Evolutionary conservation across 2,329 filamentous ascomycete species (phyloP).

Genomic region (Iodosphaeria phyllophila): DNA sequence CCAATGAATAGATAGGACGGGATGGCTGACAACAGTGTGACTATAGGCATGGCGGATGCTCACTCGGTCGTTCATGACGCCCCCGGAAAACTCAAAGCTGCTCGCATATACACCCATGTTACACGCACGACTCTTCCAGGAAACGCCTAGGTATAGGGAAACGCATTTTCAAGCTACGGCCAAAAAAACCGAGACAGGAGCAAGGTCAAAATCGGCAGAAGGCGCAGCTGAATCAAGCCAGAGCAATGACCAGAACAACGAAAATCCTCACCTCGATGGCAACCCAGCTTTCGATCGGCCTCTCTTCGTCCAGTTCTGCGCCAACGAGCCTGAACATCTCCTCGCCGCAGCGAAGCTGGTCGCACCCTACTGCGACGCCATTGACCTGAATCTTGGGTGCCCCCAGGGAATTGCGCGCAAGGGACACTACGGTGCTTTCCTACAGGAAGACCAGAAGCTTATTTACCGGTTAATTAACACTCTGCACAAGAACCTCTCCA

Average conservation of each 20-base stretch:
- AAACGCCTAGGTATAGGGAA: conserved; percentile 57
- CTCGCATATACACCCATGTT: conserved; percentile 94
- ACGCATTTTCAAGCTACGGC: conserved; percentile 59
- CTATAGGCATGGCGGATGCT: conserved; percentile 85
- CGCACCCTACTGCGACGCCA: conserved; percentile 78
- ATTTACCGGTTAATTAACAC: conserved; percentile 69
- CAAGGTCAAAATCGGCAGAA: conserved; percentile 8
- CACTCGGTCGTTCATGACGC: conserved; percentile 73
- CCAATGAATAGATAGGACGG: neutral
- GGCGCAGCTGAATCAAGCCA: conserved; percentile 13
- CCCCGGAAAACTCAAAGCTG: conserved; percentile 42
- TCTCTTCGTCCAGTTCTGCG: conserved; percentile 92
- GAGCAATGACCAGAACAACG: too few species aligned
- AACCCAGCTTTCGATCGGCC: conserved; percentile 72
- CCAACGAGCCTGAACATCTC: conserved; percentile 66
- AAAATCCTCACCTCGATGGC: conserved; percentile 65
- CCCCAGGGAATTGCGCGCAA: conserved; percentile 87
- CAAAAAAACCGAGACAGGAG: too few species aligned
- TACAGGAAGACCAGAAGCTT: conserved; percentile 81
- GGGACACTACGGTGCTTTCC: conserved; percentile 81
- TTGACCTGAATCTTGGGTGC: conserved; percentile 90
- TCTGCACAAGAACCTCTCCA: conserved; percentile 57
- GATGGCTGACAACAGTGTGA: conserved; percentile 1
- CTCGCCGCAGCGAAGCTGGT: conserved; percentile 63
- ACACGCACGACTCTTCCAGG: conserved; percentile 74